Conservation (phyloP, 1,139 yeast genomes). For the Pichia sp. region DNA sequence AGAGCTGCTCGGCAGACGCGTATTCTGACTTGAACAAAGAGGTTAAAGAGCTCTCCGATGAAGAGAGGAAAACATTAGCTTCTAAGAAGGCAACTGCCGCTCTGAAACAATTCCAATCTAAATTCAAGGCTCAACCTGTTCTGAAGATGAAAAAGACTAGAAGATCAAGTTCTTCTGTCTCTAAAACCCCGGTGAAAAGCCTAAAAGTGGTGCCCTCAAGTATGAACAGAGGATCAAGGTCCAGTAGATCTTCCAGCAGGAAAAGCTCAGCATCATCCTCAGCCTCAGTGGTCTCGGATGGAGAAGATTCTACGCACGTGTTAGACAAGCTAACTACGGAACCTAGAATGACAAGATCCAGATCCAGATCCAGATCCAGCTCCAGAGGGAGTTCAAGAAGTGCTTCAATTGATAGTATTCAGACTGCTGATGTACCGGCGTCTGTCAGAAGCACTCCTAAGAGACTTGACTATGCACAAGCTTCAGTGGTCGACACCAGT, state of each 20-base stretch:
- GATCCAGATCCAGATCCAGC: conserved; percentile 7
- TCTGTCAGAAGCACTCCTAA: conserved; percentile 10
- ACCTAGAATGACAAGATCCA: too few species aligned
- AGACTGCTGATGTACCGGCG: conserved; percentile 16
- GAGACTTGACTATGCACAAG: too few species aligned
- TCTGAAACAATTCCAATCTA: conserved; percentile 7
- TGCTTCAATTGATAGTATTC: conserved; percentile 4
- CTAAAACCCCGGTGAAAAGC: too few species aligned
- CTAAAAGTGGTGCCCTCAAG: background rate
- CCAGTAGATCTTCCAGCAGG: conserved; percentile 1
- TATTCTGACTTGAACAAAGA: conserved; percentile 6
- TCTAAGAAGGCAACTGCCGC: background rate
- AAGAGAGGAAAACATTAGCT: background rate
- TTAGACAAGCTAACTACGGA: background rate
- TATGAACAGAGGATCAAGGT: too few species aligned
- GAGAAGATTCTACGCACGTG: too few species aligned
- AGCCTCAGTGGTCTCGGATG: background rate
- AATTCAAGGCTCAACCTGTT: conserved; percentile 5
- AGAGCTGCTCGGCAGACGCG: too few species aligned
- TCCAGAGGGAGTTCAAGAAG: conserved; percentile 4
- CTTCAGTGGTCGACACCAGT: too few species aligned
- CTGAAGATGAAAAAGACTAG: conserved; percentile 11
- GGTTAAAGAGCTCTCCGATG: conserved; percentile 3
- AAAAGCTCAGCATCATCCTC: background rate
- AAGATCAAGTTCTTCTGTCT: conserved; percentile 7